Base-by-base conservation (phyloP, 2,329 filamentous ascomycete genomes). In the Colletotrichum lini region DNA sequence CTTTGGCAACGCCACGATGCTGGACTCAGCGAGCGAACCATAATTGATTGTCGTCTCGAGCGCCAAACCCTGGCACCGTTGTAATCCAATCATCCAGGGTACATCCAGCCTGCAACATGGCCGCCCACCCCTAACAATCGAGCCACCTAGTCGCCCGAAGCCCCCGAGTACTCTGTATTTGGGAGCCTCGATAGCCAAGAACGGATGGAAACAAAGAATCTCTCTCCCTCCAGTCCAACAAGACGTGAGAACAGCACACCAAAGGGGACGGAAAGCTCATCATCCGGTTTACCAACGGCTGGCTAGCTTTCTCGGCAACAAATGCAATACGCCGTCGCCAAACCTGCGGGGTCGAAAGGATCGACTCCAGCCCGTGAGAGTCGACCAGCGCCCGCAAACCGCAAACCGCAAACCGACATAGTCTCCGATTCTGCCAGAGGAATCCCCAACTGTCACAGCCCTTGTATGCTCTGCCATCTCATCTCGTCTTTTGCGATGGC, bases 391-490 rank as follows among this genome's bases (percentile, higher is more conserved):
- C 47, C 69, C 59, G 69, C 49, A 45, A 50, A 38, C 59, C 59
- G 69, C 49, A 45, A 50, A 38, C 59, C 59, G 35, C 44, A 63
- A 45, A 40, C 49, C 57, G 23, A 61, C 40, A n/a, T 57, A 21
- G 53, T 59, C 47, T 53, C 52, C 58, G 59, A 65, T 23, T 42
- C 52, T 40, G 12, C 42, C 40, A 54, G 21, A 44, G 50, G 49
- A 42, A 47, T 50, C 59, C 16, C 38, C 54, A 52, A 65, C 44
- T 54, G 54, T 40, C 52, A 65, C 59, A 30, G 40, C 53, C 59
- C 65, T 40, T 63, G 40, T 53, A 38, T 67, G 16, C 53, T 65
- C 59, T 70, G 59, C 65, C 65, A 72, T 72, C 57, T 60, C 53
- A 65, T 60, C 53, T 72, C 59, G 8, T 49, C 42, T 26, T 47